Evolutionary conservation across 208 protist species (phyloP).

Genomic region (Trypanosoma cruzi): DNA sequence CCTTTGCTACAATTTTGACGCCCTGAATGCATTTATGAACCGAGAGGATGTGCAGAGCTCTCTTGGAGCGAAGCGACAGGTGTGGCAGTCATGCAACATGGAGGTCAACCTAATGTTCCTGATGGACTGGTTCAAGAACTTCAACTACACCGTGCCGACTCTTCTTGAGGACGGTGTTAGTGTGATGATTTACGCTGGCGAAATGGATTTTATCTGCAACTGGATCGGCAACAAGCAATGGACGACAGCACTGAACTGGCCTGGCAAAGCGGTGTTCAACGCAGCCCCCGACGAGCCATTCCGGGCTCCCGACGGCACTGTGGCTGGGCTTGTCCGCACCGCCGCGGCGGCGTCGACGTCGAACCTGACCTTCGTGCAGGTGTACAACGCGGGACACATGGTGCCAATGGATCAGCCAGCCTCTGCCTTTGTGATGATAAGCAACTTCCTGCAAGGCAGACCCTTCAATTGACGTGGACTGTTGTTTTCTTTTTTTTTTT

Average conservation of each 20-base stretch:
- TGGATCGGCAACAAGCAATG: constrained; percentile 91
- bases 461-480: constrained; percentile 11
- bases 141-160: constrained; percentile 57
- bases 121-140: constrained; percentile 70
- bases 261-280: constrained; percentile 56
- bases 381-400: constrained; percentile 89
- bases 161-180: constrained; percentile 65
- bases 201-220: constrained; percentile 94
- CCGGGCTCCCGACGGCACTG: constrained; percentile 8
- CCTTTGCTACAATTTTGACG: constrained; percentile 88
- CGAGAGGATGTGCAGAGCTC: constrained; percentile 39
- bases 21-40: constrained; percentile 57
- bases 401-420: constrained; percentile 89
- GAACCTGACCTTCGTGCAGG: constrained; percentile 74
- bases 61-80: constrained; percentile 50
- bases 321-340: constrained; percentile 32
- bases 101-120: constrained; percentile 49
- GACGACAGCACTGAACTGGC: constrained; percentile 72
- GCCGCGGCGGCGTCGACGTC: constrained; percentile 27
- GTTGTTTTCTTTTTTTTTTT: too few relatives aligned
- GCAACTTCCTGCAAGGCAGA: constrained; percentile 42
- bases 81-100: constrained; percentile 68
- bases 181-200: constrained; percentile 93
- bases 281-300: constrained; percentile 39
- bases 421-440: constrained; percentile 46